Evolutionary conservation across 2,329 filamentous ascomycete species (phyloP).

Genomic region (Karstenula rhodostoma): DNA sequence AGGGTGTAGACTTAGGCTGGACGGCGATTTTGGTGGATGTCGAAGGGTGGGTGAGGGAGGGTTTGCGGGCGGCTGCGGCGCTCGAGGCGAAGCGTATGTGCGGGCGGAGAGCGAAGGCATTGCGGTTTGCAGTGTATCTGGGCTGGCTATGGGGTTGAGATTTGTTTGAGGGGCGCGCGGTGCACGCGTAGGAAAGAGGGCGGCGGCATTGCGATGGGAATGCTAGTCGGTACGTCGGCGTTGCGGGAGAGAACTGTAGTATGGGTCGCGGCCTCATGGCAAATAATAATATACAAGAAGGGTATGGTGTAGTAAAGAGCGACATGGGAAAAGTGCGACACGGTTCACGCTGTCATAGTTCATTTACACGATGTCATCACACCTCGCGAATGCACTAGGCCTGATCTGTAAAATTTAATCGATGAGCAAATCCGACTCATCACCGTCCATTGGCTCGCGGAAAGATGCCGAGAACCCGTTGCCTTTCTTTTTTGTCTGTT

Average conservation of each 20-base stretch:
- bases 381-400: constrained; percentile 31
- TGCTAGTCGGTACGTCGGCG: constrained; percentile 3
- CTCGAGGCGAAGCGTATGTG: constrained; percentile 16
- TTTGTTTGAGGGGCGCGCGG: constrained; percentile 18
- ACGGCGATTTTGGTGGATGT: constrained; percentile 5
- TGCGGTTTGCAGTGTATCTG: background rate
- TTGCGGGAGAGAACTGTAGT: constrained; percentile 15
- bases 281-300: constrained; percentile 6
- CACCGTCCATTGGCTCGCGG: background rate
- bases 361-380: constrained; percentile 40
- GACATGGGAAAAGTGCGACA: background rate
- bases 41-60: background rate
- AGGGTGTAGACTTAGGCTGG: constrained; percentile 15
- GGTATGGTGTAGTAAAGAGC: constrained; percentile 3
- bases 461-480: background rate
- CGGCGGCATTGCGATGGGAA: constrained; percentile 14
- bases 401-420: constrained; percentile 13
- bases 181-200: constrained; percentile 10
- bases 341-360: constrained; percentile 1
- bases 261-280: constrained; percentile 36
- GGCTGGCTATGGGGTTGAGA: background rate
- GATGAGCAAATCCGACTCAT: constrained; percentile 3
- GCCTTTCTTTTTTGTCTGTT: background rate
- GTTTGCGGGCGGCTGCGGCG: constrained; percentile 7
- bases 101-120: background rate